Evolutionary conservation across 2,329 filamentous ascomycete genomes (phyloP).

Genomic region (Hypoxylon sp.): DNA sequence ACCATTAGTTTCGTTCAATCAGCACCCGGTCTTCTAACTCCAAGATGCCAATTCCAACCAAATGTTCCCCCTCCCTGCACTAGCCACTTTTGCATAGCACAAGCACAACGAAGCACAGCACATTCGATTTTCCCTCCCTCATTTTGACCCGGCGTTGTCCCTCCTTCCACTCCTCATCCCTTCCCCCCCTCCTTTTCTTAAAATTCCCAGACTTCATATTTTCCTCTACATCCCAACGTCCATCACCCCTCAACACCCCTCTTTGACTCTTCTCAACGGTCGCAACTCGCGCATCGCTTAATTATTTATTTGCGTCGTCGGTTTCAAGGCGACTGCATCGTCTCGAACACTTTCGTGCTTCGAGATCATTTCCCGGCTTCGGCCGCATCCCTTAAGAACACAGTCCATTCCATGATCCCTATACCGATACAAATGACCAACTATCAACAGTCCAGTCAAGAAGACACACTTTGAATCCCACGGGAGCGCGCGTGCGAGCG

Average conservation of each 20-base stretch:
- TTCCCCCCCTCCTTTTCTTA: conserved; percentile 53
- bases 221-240: conserved; percentile 45
- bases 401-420: conserved; percentile 69
- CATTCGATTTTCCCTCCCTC: conserved; percentile 51
- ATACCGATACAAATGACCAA: conserved; percentile 68
- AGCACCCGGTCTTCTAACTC: conserved; percentile 20
- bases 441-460: conserved; percentile 65
- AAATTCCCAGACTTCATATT: conserved; percentile 50
- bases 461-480: conserved; percentile 80
- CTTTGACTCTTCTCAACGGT: conserved; percentile 45
- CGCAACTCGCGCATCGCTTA: conserved; percentile 47
- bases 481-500: conserved; percentile 74
- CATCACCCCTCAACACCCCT: conserved; percentile 51
- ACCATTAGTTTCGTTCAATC: conserved; percentile 21
- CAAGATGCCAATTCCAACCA: conserved; percentile 37
- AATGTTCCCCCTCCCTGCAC: conserved; percentile 40
- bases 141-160: conserved; percentile 50
- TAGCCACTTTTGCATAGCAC: conserved; percentile 46
- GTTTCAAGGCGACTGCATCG: conserved; percentile 51
- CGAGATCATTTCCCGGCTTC: conserved; percentile 53
- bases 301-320: conserved; percentile 50
- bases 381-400: conserved; percentile 58
- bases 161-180: conserved; percentile 53
- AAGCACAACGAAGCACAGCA: conserved; percentile 42
- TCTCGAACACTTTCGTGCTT: conserved; percentile 54